Conservation (phyloP, 495 filamentous ascomycete species). For the Tuber brumale region DNA sequence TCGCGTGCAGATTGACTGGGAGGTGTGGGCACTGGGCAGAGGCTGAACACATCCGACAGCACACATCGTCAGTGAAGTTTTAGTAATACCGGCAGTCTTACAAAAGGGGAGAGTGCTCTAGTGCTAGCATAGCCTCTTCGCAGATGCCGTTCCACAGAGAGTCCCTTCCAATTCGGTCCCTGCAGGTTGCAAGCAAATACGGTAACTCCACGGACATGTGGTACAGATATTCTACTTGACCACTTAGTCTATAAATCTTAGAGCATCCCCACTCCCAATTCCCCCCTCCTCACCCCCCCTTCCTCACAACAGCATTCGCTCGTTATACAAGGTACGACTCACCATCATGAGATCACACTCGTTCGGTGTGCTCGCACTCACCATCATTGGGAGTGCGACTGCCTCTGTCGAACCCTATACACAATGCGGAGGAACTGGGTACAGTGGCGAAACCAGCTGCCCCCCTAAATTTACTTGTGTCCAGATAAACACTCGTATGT, state of each 20-base stretch:
- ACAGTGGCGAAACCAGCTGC: conserved; percentile 14
- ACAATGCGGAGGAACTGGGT: conserved; percentile 17
- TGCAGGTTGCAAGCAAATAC: neutral
- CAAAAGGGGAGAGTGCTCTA: neutral
- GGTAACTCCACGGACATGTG: neutral
- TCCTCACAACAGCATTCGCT: conserved; percentile 1
- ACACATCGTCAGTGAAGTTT: neutral
- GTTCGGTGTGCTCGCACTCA: conserved; percentile 27
- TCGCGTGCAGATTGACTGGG: neutral
- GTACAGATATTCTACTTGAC: neutral
- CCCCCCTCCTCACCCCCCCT: neutral
- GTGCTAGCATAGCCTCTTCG: neutral
- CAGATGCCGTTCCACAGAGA: neutral
- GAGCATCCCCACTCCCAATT: neutral
- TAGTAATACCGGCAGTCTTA: neutral
- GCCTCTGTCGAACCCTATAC: conserved; percentile 10
- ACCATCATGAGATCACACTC: conserved; percentile 43
- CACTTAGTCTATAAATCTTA: neutral
- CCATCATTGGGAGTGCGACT: conserved; percentile 20
- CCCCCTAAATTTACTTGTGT: conserved; percentile 19
- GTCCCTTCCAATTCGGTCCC: neutral
- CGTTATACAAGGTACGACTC: neutral
- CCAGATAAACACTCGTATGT: conserved; percentile 7
- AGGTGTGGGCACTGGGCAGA: neutral
- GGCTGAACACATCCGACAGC: neutral